phyloP scores from a whole-genome alignment of 148 eudicot genomes.

The Talinum fruticosum region DNA sequence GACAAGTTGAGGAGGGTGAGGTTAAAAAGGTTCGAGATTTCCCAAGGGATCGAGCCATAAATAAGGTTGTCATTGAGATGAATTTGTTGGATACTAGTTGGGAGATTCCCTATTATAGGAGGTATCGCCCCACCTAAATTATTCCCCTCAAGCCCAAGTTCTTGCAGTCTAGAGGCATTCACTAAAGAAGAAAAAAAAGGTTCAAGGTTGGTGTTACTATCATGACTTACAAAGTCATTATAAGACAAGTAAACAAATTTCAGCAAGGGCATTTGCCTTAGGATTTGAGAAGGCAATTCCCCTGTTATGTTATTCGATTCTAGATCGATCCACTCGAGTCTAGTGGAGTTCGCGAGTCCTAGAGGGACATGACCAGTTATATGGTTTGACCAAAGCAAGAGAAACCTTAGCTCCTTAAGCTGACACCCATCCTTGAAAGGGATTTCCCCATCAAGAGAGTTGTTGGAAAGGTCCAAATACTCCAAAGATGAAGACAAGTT shows the following conservation, averaged over 20 bases:
- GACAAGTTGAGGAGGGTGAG: slow-evolving; percentile 76
- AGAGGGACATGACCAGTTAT: slow-evolving; percentile 55
- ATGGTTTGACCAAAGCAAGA: slow-evolving; percentile 71
- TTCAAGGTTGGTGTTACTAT: slow-evolving; percentile 56
- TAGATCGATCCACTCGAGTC: slow-evolving; percentile 66
- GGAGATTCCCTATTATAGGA: slow-evolving; percentile 52
- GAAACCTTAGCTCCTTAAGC: slow-evolving; percentile 50
- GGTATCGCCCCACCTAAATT: slow-evolving; percentile 57
- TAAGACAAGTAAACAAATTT: slow-evolving; percentile 64
- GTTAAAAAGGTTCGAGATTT: slow-evolving; percentile 61
- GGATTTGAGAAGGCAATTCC: slow-evolving; percentile 49
- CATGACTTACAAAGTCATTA: slow-evolving; percentile 62
- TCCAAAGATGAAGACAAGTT: slow-evolving; percentile 47
- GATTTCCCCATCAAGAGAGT: slow-evolving; percentile 61
- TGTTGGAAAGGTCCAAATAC: slow-evolving; percentile 79
- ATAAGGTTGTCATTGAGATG: slow-evolving; percentile 69
- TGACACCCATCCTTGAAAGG: slow-evolving; percentile 55
- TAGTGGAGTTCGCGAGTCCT: slow-evolving; percentile 57
- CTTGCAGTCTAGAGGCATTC: slow-evolving; percentile 71
- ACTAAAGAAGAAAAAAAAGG: slow-evolving; percentile 62
- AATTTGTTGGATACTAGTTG: slow-evolving; percentile 53
- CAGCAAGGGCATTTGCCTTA: slow-evolving; percentile 44
- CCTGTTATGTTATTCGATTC: slow-evolving; percentile 64
- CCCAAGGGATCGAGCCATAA: slow-evolving; percentile 62
- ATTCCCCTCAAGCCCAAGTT: slow-evolving; percentile 73